Conservation (phyloP, 371 early-diverging fungal genomes). For the Apophysomyces ossiformis region DNA sequence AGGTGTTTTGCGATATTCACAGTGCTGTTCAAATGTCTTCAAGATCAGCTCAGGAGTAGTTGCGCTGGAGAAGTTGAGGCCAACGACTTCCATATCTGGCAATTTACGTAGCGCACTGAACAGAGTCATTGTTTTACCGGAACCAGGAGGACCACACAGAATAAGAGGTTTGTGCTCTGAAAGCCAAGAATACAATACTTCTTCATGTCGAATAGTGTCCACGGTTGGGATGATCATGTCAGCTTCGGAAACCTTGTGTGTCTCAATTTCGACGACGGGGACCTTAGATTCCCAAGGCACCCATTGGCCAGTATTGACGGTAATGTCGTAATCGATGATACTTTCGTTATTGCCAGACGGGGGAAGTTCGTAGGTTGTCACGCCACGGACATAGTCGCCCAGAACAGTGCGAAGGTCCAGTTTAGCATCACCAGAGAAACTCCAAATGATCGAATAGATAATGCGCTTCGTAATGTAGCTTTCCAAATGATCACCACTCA, state of each 20-base stretch:
- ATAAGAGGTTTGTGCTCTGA: conserved; percentile 95
- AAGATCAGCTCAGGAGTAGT: conserved; percentile 96
- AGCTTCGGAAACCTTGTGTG: conserved; percentile 90
- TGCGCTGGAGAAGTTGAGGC: conserved; percentile 98
- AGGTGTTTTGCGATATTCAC: conserved; percentile 97
- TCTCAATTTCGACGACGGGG: conserved; percentile 94
- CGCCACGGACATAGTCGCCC: conserved; percentile 81
- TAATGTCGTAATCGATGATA: conserved; percentile 94
- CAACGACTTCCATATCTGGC: conserved; percentile 96
- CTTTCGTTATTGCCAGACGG: conserved; percentile 56
- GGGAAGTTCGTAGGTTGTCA: conserved; percentile 86
- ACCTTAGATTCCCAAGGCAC: conserved; percentile 89
- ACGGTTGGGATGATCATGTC: conserved; percentile 98
- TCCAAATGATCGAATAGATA: conserved; percentile 89
- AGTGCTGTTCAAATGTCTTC: conserved; percentile 97
- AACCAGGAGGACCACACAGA: conserved; percentile 98
- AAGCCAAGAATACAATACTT: conserved; percentile 93
- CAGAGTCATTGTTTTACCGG: conserved; percentile 99
- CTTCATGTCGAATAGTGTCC: conserved; percentile 98
- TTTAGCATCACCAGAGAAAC: conserved; percentile 92
- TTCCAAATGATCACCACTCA: conserved; percentile 79
- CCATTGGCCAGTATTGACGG: conserved; percentile 85
- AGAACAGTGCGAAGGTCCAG: conserved; percentile 77
- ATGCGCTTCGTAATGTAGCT: conserved; percentile 83
- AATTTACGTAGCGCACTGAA: conserved; percentile 95